Evolutionary conservation across 73 alveolate genomes (phyloP).

Genomic region (Paramecium caudatum): DNA sequence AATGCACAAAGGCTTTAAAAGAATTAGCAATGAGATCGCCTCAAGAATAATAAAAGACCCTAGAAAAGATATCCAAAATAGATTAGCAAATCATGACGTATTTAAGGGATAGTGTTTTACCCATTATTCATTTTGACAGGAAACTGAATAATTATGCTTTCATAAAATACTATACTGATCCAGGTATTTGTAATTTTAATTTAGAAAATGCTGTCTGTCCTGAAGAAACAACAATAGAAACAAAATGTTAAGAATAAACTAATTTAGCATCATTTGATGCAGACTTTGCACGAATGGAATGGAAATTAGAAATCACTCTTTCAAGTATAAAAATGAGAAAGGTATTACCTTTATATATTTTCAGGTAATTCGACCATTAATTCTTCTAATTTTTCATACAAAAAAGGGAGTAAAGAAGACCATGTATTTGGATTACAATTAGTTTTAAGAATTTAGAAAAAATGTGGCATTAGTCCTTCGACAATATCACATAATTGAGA

Average conservation of each 20-base stretch:
- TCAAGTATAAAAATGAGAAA: slow-evolving; percentile 49
- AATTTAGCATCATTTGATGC: slow-evolving; percentile 47
- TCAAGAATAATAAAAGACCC: not conserved
- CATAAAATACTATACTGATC: slow-evolving; percentile 47
- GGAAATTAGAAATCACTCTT: slow-evolving; percentile 58
- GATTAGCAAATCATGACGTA: not conserved
- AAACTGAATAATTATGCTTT: slow-evolving; percentile 58
- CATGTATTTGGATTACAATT: slow-evolving; percentile 40
- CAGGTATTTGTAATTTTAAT: not conserved
- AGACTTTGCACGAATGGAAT: slow-evolving; percentile 27
- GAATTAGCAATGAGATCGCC: slow-evolving; percentile 16
- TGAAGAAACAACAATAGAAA: not conserved
- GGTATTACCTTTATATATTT: not conserved
- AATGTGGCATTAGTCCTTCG: slow-evolving; percentile 43
- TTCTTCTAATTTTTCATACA: slow-evolving; percentile 60
- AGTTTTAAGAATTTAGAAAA: slow-evolving; percentile 59
- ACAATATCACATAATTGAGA: slow-evolving; percentile 37
- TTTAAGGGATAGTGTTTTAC: slow-evolving; percentile 20
- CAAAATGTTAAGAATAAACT: not conserved
- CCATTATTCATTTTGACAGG: slow-evolving; percentile 56
- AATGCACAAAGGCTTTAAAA: slow-evolving; percentile 59
- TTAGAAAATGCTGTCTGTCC: slow-evolving; percentile 7
- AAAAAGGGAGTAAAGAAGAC: slow-evolving; percentile 45
- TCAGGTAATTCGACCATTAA: slow-evolving; percentile 59
- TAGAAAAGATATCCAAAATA: slow-evolving; percentile 40